Evolutionary conservation across 768 basidiomycete species (phyloP), one percentile per base, ranked within the genome.

Genomic region (Wakefieldia striispora): DNA sequence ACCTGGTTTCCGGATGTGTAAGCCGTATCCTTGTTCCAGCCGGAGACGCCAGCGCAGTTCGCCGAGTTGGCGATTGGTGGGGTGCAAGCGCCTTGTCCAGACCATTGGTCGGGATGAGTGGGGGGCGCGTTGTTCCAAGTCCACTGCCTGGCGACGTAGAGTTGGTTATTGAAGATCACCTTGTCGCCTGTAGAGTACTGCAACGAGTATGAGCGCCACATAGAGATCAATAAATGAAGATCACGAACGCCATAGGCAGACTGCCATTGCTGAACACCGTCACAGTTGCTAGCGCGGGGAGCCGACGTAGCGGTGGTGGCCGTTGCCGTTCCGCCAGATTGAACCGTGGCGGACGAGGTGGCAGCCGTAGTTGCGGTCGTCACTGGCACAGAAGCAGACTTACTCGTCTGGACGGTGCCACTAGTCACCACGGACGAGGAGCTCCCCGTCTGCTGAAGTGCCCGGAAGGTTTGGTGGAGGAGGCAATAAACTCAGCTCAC

Each of bases 91-190:
- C 56, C 56, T 8, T 4, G 36, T 1, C 27, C 1, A 0, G 17
- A 19, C 66, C 64, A 68, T 12, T 58, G 56, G 4, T 55, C 66
- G 6, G 51, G 6, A 13, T 55, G 56, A 0, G 40, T 1, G 1
- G 45, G 35, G 0, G 65, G 67, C 0, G 45, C 43, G 1, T 55
- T 67, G 40, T 67, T 49, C 3, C 45, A 66, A 0, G 55, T 58
- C 67, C 65, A 66, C 9, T 66, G 67, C 6, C 3, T 57, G 13
- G 65, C 65, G 3, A 55, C 60, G 29, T 16, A 66, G 29, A 69
- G 6, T 1, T 60, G 55, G 1, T 43, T 38, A 12, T 56, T 53
- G 13, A 40, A 69, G 6, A 69, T 64, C 5, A 43, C 67, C 31
- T 41, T 35, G 0, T 55, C 17, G 2, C 65, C 67, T 2, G 65